Evolutionary conservation across 2,329 filamentous ascomycete genomes (phyloP).

Genomic region (Claviceps paspali): DNA sequence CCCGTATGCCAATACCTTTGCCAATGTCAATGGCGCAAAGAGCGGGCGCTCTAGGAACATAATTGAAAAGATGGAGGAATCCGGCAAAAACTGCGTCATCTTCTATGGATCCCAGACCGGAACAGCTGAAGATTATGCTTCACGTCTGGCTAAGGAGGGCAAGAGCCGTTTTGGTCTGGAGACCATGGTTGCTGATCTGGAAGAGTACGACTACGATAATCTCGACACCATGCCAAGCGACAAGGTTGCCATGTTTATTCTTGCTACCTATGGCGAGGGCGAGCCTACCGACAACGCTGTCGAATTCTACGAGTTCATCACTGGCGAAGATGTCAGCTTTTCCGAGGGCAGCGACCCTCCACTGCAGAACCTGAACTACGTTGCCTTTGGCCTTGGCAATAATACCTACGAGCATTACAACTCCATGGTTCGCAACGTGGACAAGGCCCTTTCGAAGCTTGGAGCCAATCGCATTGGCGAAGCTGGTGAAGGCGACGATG

Average conservation of each 20-base stretch:
- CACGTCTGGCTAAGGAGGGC: slow-evolving; percentile 89
- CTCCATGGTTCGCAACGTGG: slow-evolving; percentile 87
- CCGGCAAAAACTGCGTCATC: slow-evolving; percentile 90
- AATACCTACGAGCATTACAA: slow-evolving; percentile 99
- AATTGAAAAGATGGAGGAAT: slow-evolving; percentile 89
- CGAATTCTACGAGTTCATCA: slow-evolving; percentile 96
- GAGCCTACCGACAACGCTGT: slow-evolving; percentile 98
- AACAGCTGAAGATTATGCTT: slow-evolving; percentile 96
- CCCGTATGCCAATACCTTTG: slow-evolving; percentile 65
- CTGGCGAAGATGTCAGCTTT: slow-evolving; percentile 66
- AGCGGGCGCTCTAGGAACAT: slow-evolving; percentile 82
- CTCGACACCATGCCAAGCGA: slow-evolving; percentile 77
- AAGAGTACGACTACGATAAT: slow-evolving; percentile 95
- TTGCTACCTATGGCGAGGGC: slow-evolving; percentile 95
- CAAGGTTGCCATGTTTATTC: slow-evolving; percentile 86
- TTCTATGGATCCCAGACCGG: slow-evolving; percentile 98
- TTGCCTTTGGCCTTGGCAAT: slow-evolving; percentile 92
- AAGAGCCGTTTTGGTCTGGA: slow-evolving; percentile 91
- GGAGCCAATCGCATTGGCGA: slow-evolving; percentile 73
- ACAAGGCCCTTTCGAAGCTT: slow-evolving; percentile 64
- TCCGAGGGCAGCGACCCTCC: slow-evolving; percentile 59
- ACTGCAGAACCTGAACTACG: slow-evolving; percentile 74
- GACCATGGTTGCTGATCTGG: slow-evolving; percentile 95
- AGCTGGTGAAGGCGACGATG: slow-evolving; percentile 92
- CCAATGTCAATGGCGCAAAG: slow-evolving; percentile 54